Evolutionary conservation across 1,284 basidiomycete genomes (phyloP).

Genomic region (Marasmius tenuissimus): DNA sequence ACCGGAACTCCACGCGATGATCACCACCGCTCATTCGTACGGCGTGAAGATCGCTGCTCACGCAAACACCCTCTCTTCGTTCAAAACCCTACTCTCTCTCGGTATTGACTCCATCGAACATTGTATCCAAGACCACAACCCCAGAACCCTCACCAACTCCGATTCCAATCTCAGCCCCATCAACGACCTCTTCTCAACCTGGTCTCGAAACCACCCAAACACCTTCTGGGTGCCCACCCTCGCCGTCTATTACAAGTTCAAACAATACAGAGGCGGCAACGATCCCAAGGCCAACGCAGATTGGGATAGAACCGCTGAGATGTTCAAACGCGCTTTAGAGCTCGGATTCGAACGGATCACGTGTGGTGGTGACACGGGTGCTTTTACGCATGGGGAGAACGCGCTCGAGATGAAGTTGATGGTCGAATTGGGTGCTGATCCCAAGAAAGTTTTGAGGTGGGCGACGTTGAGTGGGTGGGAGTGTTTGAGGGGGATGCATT

Average conservation of each 20-base stretch:
- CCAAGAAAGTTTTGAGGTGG: constrained; percentile 56
- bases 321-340: constrained; percentile 47
- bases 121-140: constrained; percentile 27
- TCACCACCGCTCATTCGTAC: constrained; percentile 48
- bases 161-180: too few species aligned
- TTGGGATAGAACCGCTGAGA: constrained; percentile 40
- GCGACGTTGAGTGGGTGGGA: constrained; percentile 61
- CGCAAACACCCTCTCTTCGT: constrained; percentile 39
- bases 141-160: background rate
- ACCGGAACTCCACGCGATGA: constrained; percentile 51
- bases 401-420: constrained; percentile 62
- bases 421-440: constrained; percentile 54
- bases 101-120: constrained; percentile 54
- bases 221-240: constrained; percentile 64
- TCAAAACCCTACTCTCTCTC: constrained; percentile 34
- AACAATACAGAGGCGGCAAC: constrained; percentile 17
- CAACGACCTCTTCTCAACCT: constrained; percentile 18
- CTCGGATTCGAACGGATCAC: constrained; percentile 47
- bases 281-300: constrained; percentile 16
- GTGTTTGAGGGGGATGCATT: constrained; percentile 49
- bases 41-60: constrained; percentile 66
- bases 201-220: constrained; percentile 22
- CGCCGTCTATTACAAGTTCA: constrained; percentile 41
- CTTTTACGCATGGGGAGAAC: constrained; percentile 63
- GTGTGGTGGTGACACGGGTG: constrained; percentile 64